These are phyloP conservation scores for Quercus aquifolioides DNA, from an alignment of 306 rosid species.

Conservation along the genomic window DNA sequence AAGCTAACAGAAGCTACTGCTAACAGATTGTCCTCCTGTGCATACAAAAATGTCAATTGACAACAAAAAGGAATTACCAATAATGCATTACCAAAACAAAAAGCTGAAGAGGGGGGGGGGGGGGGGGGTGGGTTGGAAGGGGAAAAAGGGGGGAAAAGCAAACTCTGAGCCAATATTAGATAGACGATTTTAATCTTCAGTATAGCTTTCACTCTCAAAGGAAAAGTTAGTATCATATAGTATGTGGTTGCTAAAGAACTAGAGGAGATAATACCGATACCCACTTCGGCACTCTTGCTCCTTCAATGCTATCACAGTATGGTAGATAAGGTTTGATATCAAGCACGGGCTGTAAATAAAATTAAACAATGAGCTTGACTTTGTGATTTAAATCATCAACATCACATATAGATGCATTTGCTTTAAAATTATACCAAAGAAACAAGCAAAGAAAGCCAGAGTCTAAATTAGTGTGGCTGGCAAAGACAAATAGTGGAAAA, in stretches of 20 bases:
- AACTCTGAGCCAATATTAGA: not conserved
- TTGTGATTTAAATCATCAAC: constrained; percentile 5
- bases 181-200: not conserved
- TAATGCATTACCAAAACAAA: not conserved
- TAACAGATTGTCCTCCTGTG: constrained; percentile 69
- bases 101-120: not conserved
- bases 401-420: not conserved
- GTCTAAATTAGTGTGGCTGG: constrained; percentile 5
- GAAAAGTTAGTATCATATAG: not conserved
- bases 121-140: not conserved
- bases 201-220: not conserved
- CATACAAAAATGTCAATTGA: constrained; percentile 12
- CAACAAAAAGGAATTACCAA: constrained; percentile 9
- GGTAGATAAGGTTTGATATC: constrained; percentile 94
- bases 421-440: not conserved
- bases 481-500: constrained; percentile 29
- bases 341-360: constrained; percentile 73
- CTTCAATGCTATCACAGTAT: constrained; percentile 67
- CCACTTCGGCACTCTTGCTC: constrained; percentile 83
- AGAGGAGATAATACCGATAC: constrained; percentile 47
- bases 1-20: constrained; percentile 74
- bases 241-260: constrained; percentile 11
- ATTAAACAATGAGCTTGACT: constrained; percentile 20
- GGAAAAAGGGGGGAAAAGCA: not conserved
- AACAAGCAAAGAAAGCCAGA: not conserved